phyloP scores from a whole-genome alignment of 1,284 basidiomycete genomes.

The Phlebopus sp. region DNA sequence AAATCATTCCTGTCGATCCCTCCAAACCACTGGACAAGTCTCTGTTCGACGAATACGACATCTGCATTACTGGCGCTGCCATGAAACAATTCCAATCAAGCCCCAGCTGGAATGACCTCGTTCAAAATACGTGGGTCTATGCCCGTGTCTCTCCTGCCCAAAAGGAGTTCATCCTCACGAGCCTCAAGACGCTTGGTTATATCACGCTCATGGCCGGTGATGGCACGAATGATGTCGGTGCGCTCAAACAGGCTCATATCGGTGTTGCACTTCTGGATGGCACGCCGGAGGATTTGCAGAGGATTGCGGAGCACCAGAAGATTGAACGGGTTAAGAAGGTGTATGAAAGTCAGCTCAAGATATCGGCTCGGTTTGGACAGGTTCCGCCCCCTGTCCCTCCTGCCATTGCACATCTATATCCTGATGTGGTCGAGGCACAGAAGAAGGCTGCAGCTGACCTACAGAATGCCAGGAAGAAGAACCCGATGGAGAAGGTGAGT shows the following conservation, averaged over 20 bases:
- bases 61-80: slow-evolving; percentile 91
- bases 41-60: slow-evolving; percentile 84
- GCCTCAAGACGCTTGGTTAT: slow-evolving; percentile 84
- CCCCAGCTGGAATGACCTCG: slow-evolving; percentile 71
- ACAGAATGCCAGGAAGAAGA: slow-evolving; percentile 66
- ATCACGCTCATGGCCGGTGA: slow-evolving; percentile 95
- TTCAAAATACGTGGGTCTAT: slow-evolving; percentile 95
- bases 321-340: slow-evolving; percentile 91
- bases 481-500: slow-evolving; percentile 86
- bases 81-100: slow-evolving; percentile 75
- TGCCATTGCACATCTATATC: slow-evolving; percentile 80
- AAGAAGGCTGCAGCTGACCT: slow-evolving; percentile 67
- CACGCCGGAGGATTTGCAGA: slow-evolving; percentile 85
- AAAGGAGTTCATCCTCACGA: slow-evolving; percentile 91
- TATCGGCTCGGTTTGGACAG: slow-evolving; percentile 86
- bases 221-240: slow-evolving; percentile 96
- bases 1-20: slow-evolving; percentile 81
- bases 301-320: slow-evolving; percentile 89
- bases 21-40: slow-evolving; percentile 70
- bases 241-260: slow-evolving; percentile 93
- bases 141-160: slow-evolving; percentile 94
- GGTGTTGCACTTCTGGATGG: slow-evolving; percentile 93
- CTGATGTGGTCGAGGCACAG: slow-evolving; percentile 89
- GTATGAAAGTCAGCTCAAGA: slow-evolving; percentile 89
- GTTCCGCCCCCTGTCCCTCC: slow-evolving; percentile 87